A percentile compares a stretch with the other conserved stretches of the same genome.
phyloP scores from a whole-genome alignment of 78 protist species.

The Dictyostelium brefeldianum region DNA sequence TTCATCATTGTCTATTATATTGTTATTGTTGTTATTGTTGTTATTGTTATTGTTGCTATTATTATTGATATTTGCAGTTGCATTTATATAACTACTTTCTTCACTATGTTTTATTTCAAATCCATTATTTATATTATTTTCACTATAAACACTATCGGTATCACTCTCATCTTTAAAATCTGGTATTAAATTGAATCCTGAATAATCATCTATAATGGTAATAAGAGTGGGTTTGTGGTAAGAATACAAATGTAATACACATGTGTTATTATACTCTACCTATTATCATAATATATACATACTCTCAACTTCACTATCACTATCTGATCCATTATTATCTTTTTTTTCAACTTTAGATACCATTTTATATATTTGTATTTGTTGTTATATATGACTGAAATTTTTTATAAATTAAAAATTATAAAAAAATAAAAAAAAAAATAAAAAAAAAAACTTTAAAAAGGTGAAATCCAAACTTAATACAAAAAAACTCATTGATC shows the following conservation, averaged over 20 bases:
- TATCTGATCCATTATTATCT: background rate
- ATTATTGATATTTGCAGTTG: background rate
- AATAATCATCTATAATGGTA: conserved; percentile 4
- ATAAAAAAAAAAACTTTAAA: background rate
- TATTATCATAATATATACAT: background rate
- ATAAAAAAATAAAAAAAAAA: background rate
- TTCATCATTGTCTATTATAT: background rate
- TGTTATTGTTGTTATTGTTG: background rate
- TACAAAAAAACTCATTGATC: background rate
- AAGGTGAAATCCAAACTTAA: background rate
- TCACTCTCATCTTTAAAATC: conserved; percentile 14
- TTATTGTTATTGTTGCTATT: background rate
- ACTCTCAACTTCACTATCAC: background rate
- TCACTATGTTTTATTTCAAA: background rate
- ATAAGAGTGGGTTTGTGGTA: background rate
- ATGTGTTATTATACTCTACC: no score
- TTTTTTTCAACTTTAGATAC: background rate
- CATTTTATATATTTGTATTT: background rate
- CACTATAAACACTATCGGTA: conserved; percentile 9
- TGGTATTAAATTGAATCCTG: conserved; percentile 73
- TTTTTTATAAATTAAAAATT: no score
- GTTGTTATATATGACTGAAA: no score
- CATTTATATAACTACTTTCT: background rate
- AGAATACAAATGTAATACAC: no score
- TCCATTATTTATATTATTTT: background rate